Percentiles rank a stretch among this genome's conserved stretches.
phyloP scores from a whole-genome alignment of 2,329 filamentous ascomycete genomes.

The Pseudohalonectria lignicola region DNA sequence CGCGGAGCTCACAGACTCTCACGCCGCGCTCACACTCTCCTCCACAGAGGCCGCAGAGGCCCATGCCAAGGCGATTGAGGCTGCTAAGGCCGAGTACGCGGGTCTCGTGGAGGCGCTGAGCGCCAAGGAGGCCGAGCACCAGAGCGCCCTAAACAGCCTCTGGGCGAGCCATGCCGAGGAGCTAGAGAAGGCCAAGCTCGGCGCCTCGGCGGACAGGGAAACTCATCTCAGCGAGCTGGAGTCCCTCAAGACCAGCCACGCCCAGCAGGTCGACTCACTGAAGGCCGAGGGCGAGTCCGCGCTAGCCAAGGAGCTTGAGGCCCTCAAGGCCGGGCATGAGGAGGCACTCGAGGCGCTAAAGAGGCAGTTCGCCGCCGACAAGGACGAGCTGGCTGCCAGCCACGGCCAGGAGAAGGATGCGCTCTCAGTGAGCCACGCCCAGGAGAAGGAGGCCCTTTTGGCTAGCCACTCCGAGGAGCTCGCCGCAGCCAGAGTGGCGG shows the following conservation, averaged over 20 bases:
- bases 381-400: conserved; percentile 21
- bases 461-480: conserved; percentile 20
- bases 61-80: conserved; percentile 30
- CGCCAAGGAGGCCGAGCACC: conserved; percentile 39
- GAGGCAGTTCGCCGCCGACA: conserved; percentile 26
- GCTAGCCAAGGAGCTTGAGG: conserved; percentile 21
- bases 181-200: conserved; percentile 43
- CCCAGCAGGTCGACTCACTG: conserved; percentile 25
- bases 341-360: conserved; percentile 29
- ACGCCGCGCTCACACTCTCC: conserved; percentile 9
- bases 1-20: conserved; percentile 9
- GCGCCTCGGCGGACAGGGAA: conserved; percentile 35
- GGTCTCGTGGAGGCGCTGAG: conserved; percentile 34
- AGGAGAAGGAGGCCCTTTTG: conserved; percentile 22
- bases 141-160: conserved; percentile 42
- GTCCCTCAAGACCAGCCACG: conserved; percentile 41
- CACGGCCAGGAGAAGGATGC: conserved; percentile 22
- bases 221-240: conserved; percentile 39
- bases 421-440: conserved; percentile 19
- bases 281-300: conserved; percentile 16
- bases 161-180: conserved; percentile 47
- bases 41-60: conserved; percentile 18
- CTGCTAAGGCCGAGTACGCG: conserved; percentile 30
- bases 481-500: conserved; percentile 11
- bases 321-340: conserved; percentile 31